Conservation (phyloP, 2,329 filamentous ascomycete genomes). For the Raffaelea arxii region DNA sequence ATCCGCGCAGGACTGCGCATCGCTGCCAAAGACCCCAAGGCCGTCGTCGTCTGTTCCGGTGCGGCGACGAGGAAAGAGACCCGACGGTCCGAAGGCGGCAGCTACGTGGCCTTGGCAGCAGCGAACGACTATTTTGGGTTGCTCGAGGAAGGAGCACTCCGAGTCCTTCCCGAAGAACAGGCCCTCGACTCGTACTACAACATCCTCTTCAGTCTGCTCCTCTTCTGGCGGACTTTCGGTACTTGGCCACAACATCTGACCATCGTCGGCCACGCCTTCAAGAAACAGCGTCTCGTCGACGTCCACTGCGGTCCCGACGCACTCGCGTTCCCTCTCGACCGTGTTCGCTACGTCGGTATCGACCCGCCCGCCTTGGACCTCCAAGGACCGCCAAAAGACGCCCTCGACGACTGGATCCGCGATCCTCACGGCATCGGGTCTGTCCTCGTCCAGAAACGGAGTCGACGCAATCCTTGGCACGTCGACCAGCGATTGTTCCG, state of each 20-base stretch:
- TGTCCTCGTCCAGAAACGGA: constrained; percentile 37
- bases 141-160: constrained; percentile 18
- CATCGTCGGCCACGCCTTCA: constrained; percentile 62
- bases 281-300: constrained; percentile 50
- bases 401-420: constrained; percentile 34
- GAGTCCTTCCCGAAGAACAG: constrained; percentile 53
- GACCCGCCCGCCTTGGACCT: constrained; percentile 46
- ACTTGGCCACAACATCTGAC: constrained; percentile 50
- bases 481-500: constrained; percentile 34
- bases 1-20: constrained; percentile 52
- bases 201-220: constrained; percentile 60
- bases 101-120: constrained; percentile 47
- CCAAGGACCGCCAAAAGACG: constrained; percentile 25
- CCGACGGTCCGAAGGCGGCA: constrained; percentile 47
- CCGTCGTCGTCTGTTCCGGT: constrained; percentile 63
- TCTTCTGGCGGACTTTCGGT: constrained; percentile 41
- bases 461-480: constrained; percentile 38
- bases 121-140: constrained; percentile 37
- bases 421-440: constrained; percentile 43
- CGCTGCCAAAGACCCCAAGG: constrained; percentile 34
- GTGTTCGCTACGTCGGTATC: constrained; percentile 48
- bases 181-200: constrained; percentile 85
- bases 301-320: constrained; percentile 47
- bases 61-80: constrained; percentile 53
- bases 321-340: constrained; percentile 38